phyloP scores from a whole-genome alignment of 169 alveolate genomes.

The Plasmodium sp. region DNA sequence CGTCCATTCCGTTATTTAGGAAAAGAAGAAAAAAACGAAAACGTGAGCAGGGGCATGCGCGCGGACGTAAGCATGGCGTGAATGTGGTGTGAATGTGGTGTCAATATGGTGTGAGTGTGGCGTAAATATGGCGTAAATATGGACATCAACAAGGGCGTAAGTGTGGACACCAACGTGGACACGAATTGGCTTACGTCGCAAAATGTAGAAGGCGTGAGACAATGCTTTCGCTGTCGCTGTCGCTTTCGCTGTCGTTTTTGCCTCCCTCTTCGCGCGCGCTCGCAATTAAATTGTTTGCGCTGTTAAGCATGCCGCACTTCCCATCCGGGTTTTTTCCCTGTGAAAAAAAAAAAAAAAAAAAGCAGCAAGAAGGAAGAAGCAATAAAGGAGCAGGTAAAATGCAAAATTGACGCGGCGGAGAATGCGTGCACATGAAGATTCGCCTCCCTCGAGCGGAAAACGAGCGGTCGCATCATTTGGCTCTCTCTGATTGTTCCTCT shows the following conservation, averaged over 20 bases:
- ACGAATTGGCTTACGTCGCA: neutral
- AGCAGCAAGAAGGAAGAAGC: neutral
- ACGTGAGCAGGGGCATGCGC: neutral
- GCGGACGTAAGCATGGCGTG: too few species aligned
- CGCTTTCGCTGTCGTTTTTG: neutral
- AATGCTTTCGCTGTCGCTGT: neutral
- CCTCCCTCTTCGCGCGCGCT: neutral
- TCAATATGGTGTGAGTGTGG: too few species aligned
- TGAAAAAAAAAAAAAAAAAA: neutral
- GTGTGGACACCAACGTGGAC: neutral
- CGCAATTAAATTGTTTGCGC: neutral
- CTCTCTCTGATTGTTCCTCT: neutral
- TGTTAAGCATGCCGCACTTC: neutral
- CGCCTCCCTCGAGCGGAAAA: neutral
- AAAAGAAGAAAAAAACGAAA: neutral
- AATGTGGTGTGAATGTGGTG: too few species aligned
- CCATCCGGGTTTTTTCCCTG: neutral
- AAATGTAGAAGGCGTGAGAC: slow-evolving; percentile 1
- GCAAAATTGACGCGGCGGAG: neutral
- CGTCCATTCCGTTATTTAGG: neutral
- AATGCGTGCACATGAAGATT: neutral
- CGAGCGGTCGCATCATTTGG: neutral
- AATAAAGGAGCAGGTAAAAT: neutral
- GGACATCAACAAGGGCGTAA: neutral
- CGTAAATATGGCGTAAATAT: too few species aligned